Evolutionary conservation across 305 asterid genomes (phyloP).

Genomic region (Fraxinus platypoda): DNA sequence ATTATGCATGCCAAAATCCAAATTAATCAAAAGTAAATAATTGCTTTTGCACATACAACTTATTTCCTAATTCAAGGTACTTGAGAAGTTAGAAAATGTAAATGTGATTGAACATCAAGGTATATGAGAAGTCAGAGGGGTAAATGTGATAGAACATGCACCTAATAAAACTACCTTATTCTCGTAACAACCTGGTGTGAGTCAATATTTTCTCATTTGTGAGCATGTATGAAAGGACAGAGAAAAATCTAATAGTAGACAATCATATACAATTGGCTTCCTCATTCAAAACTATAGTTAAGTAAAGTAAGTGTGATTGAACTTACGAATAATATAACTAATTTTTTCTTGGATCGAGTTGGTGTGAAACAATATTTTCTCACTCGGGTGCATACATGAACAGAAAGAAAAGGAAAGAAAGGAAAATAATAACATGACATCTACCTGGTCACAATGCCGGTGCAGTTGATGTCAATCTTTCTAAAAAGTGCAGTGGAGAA

Average conservation of each 20-base stretch:
- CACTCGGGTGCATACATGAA: neutral
- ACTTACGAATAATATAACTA: neutral
- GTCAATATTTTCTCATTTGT: slow-evolving; percentile 10
- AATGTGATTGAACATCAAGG: too few species aligned
- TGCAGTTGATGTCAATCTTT: slow-evolving; percentile 65
- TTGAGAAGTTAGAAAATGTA: too few species aligned
- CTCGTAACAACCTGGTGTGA: neutral
- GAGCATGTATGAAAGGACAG: neutral
- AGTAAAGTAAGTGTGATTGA: neutral
- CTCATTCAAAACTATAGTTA: neutral
- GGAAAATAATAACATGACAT: neutral
- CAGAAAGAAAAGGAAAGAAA: neutral
- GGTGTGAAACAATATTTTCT: neutral
- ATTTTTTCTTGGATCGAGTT: neutral
- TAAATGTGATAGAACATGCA: neutral
- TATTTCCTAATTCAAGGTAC: too few species aligned
- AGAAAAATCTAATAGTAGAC: neutral
- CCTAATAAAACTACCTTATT: neutral
- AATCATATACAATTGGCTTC: neutral
- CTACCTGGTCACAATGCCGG: slow-evolving; percentile 83
- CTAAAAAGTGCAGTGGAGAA: slow-evolving; percentile 80
- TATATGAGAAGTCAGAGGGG: neutral
- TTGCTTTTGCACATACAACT: too few species aligned
- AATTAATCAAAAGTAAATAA: neutral
- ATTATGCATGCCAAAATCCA: neutral